Conservation (phyloP, 805 yeast genomes). For the Vanderwaltozyma verrucispora region DNA sequence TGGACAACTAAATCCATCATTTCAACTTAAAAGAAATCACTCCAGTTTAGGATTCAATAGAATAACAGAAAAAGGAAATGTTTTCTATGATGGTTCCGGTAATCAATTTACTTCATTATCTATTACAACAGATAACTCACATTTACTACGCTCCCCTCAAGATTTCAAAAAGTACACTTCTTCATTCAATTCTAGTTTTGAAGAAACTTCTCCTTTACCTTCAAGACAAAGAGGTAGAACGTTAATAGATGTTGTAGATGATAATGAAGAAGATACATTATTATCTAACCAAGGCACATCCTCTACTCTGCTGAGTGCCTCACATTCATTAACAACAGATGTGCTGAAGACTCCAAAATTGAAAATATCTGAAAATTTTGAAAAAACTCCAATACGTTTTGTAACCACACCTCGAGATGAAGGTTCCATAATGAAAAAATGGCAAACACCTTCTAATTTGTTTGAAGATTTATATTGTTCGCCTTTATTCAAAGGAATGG, state of each 20-base stretch:
- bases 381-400: conserved; percentile 18
- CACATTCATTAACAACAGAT: conserved; percentile 6
- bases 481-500: conserved; percentile 21
- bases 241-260: neutral
- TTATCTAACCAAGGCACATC: conserved; percentile 25
- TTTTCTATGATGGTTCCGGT: neutral
- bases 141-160: conserved; percentile 12
- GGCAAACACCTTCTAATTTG: conserved; percentile 28
- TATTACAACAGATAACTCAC: neutral
- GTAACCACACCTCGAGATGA: conserved; percentile 19
- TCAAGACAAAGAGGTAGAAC: neutral
- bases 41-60: conserved; percentile 1
- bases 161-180: conserved; percentile 23
- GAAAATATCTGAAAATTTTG: conserved; percentile 8
- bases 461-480: conserved; percentile 27
- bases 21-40: neutral
- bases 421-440: conserved; percentile 13
- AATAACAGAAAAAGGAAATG: neutral
- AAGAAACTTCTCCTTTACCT: conserved; percentile 20
- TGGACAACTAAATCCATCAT: neutral
- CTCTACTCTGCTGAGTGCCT: conserved; percentile 12
- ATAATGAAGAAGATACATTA: neutral
- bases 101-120: neutral
- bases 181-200: conserved; percentile 28
- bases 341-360: conserved; percentile 17